These are phyloP conservation scores for Rhazya stricta DNA, from an alignment of 257 asterid species.

Conservation along the genomic window DNA sequence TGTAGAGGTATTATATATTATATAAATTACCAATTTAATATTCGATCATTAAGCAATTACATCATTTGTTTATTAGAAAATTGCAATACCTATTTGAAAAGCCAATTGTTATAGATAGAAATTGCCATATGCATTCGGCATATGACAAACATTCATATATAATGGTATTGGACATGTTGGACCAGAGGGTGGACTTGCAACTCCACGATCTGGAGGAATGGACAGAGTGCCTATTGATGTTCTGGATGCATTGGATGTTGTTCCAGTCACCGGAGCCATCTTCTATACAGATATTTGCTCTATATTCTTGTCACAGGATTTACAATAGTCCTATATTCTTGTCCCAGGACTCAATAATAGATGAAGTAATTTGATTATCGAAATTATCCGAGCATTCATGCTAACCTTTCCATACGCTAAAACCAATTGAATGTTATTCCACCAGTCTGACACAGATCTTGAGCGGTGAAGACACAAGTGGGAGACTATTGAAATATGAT, in stretches of 20 bases:
- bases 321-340: constrained; percentile 25
- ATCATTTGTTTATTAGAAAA: no score
- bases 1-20: no score
- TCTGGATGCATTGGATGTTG: constrained; percentile 41
- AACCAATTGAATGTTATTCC: constrained; percentile 10
- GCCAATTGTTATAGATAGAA: no score
- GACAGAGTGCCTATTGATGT: constrained; percentile 31
- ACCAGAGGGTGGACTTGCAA: constrained; percentile 39
- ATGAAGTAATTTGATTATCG: neutral
- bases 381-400: neutral
- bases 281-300: constrained; percentile 48
- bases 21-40: no score
- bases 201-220: constrained; percentile 17
- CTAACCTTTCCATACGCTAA: neutral
- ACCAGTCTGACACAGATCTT: constrained; percentile 31
- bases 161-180: no score
- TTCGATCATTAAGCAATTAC: no score
- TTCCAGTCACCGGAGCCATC: constrained; percentile 33
- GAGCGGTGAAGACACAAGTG: constrained; percentile 33
- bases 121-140: neutral
- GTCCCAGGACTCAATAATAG: neutral
- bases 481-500: constrained; percentile 48
- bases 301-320: constrained; percentile 16
- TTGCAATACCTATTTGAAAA: no score
- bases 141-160: no score